Conservation (phyloP, 208 protist species). For the Trypanosoma platydactyli region DNA sequence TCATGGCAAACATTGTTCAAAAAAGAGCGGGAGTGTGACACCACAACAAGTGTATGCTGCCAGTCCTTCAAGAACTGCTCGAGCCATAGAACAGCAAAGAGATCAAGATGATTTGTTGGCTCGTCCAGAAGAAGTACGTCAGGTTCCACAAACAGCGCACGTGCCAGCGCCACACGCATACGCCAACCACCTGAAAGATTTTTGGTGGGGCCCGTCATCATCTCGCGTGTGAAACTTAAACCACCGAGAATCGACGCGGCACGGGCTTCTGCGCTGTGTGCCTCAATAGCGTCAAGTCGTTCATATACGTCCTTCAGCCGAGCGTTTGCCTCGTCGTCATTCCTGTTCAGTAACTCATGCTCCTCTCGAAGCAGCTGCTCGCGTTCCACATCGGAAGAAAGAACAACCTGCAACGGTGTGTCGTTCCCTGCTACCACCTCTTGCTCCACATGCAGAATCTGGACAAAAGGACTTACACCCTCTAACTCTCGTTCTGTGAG, state of each 20-base stretch:
- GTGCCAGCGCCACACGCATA: conserved; percentile 97
- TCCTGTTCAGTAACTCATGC: conserved; percentile 84
- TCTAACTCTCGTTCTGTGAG: conserved; percentile 92
- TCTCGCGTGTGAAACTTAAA: conserved; percentile 94
- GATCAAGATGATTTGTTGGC: conserved; percentile 98
- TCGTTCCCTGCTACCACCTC: conserved; percentile 89
- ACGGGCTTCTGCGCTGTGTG: conserved; percentile 91
- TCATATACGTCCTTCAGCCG: conserved; percentile 95
- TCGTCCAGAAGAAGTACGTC: conserved; percentile 97
- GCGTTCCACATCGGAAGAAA: conserved; percentile 92
- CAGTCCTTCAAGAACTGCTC: conserved; percentile 96
- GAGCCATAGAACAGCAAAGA: conserved; percentile 97
- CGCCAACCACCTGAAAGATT: conserved; percentile 95
- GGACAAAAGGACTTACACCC: conserved; percentile 94
- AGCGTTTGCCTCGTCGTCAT: conserved; percentile 68
- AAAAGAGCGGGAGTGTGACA: conserved; percentile 98
- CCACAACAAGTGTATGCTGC: conserved; percentile 95
- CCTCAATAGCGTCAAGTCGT: conserved; percentile 94
- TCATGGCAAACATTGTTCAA: conserved; percentile 96
- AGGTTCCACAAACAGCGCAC: conserved; percentile 96
- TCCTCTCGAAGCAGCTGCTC: conserved; percentile 90
- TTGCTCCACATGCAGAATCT: conserved; percentile 98
- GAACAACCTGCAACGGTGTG: conserved; percentile 90
- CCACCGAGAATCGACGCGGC: conserved; percentile 88
- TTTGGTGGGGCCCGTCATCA: conserved; percentile 91